Percentiles rank a stretch among this genome's conserved stretches.
Evolutionary conservation across 768 basidiomycete genomes (phyloP).

Genomic region (Pulveroboletus frians): DNA sequence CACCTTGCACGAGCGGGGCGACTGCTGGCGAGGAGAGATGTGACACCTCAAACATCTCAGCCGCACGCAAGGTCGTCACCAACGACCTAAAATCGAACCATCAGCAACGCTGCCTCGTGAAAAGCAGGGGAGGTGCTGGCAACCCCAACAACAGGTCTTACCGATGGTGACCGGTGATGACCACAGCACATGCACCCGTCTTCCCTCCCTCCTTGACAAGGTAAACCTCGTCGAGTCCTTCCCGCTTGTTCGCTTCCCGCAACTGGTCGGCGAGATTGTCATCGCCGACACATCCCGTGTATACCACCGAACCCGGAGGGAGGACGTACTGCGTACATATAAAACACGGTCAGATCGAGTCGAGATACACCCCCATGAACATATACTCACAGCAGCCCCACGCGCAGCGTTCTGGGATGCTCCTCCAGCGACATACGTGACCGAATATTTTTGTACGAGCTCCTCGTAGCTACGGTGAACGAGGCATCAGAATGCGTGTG

Average conservation of each 20-base stretch:
- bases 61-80: constrained; percentile 84
- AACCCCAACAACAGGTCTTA: constrained; percentile 28
- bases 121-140: neutral
- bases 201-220: constrained; percentile 80
- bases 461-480: constrained; percentile 72
- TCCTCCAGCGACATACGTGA: constrained; percentile 94
- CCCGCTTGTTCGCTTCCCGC: constrained; percentile 83
- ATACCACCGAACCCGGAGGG: constrained; percentile 84
- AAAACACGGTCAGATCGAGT: neutral
- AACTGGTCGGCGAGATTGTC: constrained; percentile 90
- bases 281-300: constrained; percentile 89
- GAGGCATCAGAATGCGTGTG: neutral
- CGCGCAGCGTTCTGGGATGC: constrained; percentile 96
- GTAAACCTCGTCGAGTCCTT: constrained; percentile 85
- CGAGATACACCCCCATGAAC: neutral
- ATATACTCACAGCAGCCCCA: constrained; percentile 77
- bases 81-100: constrained; percentile 56
- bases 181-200: constrained; percentile 95
- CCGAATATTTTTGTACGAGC: constrained; percentile 64
- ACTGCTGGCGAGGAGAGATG: constrained; percentile 76
- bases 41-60: constrained; percentile 81
- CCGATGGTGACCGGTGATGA: constrained; percentile 93
- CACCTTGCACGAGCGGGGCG: constrained; percentile 69
- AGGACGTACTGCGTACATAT: constrained; percentile 73
- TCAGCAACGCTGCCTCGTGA: neutral